phyloP scores from a whole-genome alignment of 148 eudicot species.

The Polygonum aviculare region DNA sequence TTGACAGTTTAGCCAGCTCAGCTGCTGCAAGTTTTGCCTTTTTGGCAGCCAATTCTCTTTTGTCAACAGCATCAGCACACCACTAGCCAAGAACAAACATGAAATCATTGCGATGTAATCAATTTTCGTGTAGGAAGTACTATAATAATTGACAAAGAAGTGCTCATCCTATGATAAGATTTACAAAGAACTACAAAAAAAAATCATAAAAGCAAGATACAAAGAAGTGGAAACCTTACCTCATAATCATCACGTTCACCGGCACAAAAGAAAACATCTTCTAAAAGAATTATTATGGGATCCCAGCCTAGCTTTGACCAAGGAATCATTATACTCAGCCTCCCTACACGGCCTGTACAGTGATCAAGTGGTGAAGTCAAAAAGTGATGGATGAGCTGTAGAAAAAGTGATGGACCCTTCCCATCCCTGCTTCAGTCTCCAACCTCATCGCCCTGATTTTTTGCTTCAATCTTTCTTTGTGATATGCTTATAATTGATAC shows the following conservation, averaged over 20 bases:
- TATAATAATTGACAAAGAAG: slow-evolving; percentile 5
- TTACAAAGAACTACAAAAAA: neutral
- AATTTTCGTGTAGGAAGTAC: neutral
- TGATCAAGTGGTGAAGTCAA: neutral
- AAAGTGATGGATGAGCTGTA: neutral
- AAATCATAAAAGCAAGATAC: neutral
- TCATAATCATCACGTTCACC: slow-evolving; percentile 77
- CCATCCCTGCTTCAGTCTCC: neutral
- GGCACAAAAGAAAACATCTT: slow-evolving; percentile 74
- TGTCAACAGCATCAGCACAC: slow-evolving; percentile 70
- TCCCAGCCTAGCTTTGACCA: slow-evolving; percentile 99
- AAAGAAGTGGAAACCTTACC: slow-evolving; percentile 34
- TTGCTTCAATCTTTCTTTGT: neutral
- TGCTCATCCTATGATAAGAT: neutral
- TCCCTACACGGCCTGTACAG: slow-evolving; percentile 73
- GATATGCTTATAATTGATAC: neutral
- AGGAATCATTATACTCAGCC: slow-evolving; percentile 86
- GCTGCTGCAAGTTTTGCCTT: slow-evolving; percentile 98
- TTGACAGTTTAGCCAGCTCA: slow-evolving; percentile 89
- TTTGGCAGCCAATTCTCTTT: slow-evolving; percentile 84
- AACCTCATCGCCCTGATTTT: neutral
- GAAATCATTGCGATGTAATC: neutral
- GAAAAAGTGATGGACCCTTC: neutral
- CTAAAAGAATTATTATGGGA: slow-evolving; percentile 75
- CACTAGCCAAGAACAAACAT: slow-evolving; percentile 35